Evolutionary conservation across 1,139 yeast species (phyloP).

Genomic region (Candida sojae): DNA sequence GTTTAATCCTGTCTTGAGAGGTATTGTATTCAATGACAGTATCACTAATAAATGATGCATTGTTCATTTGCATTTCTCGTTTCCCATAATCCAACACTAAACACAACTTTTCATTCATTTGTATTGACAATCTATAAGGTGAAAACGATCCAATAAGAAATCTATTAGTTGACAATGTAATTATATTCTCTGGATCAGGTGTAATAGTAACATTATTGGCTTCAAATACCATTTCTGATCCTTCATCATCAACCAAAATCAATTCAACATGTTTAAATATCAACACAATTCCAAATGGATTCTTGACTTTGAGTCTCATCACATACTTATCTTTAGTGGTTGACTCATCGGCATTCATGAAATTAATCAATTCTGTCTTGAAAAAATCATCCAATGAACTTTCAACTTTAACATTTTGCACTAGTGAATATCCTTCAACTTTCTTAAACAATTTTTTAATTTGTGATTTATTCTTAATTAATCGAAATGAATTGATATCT

Average conservation of each 20-base stretch:
- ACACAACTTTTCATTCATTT: conserved; percentile 22
- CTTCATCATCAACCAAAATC: conserved; percentile 18
- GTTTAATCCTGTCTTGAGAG: background rate
- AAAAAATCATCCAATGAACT: conserved; percentile 36
- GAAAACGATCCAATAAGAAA: conserved; percentile 28
- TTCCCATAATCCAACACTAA: conserved; percentile 13
- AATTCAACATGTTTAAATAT: conserved; percentile 22
- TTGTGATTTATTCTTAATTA: conserved; percentile 22
- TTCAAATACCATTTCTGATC: conserved; percentile 9
- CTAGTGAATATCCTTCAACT: conserved; percentile 21
- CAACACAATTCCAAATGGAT: conserved; percentile 29
- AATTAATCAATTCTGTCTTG: conserved; percentile 25
- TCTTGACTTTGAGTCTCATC: conserved; percentile 25
- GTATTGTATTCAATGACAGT: conserved; percentile 12
- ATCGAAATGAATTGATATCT: conserved; percentile 34
- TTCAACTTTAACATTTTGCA: conserved; percentile 19
- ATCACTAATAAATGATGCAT: conserved; percentile 12
- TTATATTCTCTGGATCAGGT: conserved; percentile 15
- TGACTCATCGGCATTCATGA: conserved; percentile 24
- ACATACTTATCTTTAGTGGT: conserved; percentile 21
- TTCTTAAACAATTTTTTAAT: conserved; percentile 24
- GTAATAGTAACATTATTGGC: conserved; percentile 9
- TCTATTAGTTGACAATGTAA: conserved; percentile 21
- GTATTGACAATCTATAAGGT: conserved; percentile 21
- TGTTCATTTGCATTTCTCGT: conserved; percentile 3